Conservation (phyloP, 1,284 basidiomycete genomes). For the Fomitiporia mediterranea region DNA sequence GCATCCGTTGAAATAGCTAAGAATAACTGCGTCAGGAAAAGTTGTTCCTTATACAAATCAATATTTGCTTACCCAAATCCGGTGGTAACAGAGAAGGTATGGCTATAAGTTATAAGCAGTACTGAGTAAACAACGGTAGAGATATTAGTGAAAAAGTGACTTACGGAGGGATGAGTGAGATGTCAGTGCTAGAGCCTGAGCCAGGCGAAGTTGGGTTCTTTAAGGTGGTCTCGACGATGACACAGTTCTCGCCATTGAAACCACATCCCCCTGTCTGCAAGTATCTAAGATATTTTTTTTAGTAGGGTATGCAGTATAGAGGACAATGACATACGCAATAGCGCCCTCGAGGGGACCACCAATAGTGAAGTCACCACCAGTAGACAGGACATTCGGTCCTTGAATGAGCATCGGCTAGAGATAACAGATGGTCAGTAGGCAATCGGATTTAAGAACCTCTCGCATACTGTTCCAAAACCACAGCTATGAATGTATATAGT, state of each 20-base stretch:
- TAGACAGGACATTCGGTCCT: constrained; percentile 22
- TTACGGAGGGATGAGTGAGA: constrained; percentile 23
- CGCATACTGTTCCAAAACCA: constrained; percentile 23
- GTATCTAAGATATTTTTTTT: too few relatives aligned
- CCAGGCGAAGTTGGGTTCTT: constrained; percentile 22
- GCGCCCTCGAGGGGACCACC: constrained; percentile 21
- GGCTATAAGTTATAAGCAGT: neutral
- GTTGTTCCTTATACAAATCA: neutral
- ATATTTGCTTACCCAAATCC: constrained; percentile 20
- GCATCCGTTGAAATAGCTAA: constrained; percentile 23
- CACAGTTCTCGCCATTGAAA: constrained; percentile 24
- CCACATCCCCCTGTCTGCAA: constrained; percentile 20
- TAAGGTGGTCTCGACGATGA: constrained; percentile 23
- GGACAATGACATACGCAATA: constrained; percentile 17
- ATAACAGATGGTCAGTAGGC: neutral
- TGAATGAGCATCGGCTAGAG: constrained; percentile 23
- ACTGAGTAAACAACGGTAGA: neutral
- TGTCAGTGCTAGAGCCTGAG: constrained; percentile 23
- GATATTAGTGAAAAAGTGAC: neutral
- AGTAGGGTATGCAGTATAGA: too few relatives aligned
- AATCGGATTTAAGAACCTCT: neutral
- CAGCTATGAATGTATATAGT: constrained; percentile 13
- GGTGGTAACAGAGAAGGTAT: constrained; percentile 24
- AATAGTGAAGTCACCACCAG: constrained; percentile 20
- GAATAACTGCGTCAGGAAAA: neutral